Conservation (phyloP, 768 basidiomycete genomes). For the Nidularia pulvinata region DNA sequence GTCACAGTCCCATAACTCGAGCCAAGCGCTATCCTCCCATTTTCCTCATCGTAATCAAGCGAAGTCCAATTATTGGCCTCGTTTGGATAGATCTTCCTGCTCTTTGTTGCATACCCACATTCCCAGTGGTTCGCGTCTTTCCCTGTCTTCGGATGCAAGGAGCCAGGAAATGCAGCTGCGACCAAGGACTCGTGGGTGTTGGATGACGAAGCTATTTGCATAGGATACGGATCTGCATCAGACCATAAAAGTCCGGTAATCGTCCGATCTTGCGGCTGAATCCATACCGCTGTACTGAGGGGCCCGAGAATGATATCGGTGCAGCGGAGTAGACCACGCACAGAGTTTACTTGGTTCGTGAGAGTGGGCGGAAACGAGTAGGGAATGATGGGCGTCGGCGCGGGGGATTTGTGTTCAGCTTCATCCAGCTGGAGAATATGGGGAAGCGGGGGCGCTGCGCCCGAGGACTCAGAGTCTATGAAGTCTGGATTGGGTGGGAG, state of each 20-base stretch:
- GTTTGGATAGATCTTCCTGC: conserved; percentile 27
- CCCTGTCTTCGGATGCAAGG: conserved; percentile 15
- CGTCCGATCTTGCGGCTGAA: conserved; percentile 51
- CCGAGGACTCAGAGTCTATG: conserved; percentile 8
- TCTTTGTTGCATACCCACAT: conserved; percentile 6
- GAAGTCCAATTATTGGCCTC: conserved; percentile 48
- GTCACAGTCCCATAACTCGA: conserved; percentile 45
- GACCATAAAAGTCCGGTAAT: conserved; percentile 31
- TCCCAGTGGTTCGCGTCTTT: conserved; percentile 9
- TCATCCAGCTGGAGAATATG: too few species aligned
- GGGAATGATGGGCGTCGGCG: conserved; percentile 8
- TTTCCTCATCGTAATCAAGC: conserved; percentile 61
- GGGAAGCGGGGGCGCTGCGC: background rate
- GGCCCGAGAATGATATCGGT: conserved; percentile 51
- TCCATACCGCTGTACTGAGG: conserved; percentile 62
- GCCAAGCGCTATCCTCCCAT: conserved; percentile 52
- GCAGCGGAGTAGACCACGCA: conserved; percentile 54
- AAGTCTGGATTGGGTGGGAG: conserved; percentile 32
- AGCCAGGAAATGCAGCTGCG: conserved; percentile 50
- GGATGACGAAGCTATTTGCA: conserved; percentile 1
- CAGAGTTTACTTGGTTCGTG: conserved; percentile 29
- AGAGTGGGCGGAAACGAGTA: conserved; percentile 51
- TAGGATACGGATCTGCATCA: conserved; percentile 1
- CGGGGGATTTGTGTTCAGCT: too few species aligned
- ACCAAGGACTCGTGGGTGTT: conserved; percentile 38